Evolutionary conservation across 768 basidiomycete species (phyloP), one percentile per base, ranked within the genome.

Genomic region (Leccinum obscurum): DNA sequence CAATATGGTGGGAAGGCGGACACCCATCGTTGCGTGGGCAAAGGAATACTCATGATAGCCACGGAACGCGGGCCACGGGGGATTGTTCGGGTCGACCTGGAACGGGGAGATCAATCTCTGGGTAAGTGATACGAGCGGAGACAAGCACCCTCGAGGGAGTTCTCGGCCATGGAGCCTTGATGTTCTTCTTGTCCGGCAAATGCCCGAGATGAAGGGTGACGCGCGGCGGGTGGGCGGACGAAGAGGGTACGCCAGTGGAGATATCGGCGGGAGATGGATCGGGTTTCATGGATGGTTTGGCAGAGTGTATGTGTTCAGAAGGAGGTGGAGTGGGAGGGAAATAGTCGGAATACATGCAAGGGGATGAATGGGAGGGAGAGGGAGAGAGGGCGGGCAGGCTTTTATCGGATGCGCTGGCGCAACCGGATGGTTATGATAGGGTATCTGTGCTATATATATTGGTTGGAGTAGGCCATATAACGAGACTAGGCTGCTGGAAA

Each of bases 11-110:
- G 95, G 95, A 26, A 97, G 85, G 52, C 95, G 88, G n/a, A 90
- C 87, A 62, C 93, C 92, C 95, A 97, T 97, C 4, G 95, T 96
- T 34, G 93, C 95, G 76, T 95, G 85, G 41, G 88, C 89, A 69
- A 92, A 92, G 0, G 88, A 92, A 71, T 87, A 91, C 67, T 91
- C 87, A 72, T 88, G 85, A 71, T 92, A 90, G 4, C 89, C 89
- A 48, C 90, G 86, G 74, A 84, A 92, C 0, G 90, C 90, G 37
- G 90, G 90, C 81, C 81, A 92, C 17, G 90, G 90, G 10, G 90
- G 90, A 77, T 92, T 90, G 72, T 92, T 91, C 34, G 89, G 89
- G 71, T 92, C 88, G 50, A 91, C 82, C 88, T 88, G 49, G 48
- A 50, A 5, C 14, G 22, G 34, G 3, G n/a, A 39, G 53, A 51